phyloP scores from a whole-genome alignment of 129 eudicot genomes.

The Deinandra increscens region DNA sequence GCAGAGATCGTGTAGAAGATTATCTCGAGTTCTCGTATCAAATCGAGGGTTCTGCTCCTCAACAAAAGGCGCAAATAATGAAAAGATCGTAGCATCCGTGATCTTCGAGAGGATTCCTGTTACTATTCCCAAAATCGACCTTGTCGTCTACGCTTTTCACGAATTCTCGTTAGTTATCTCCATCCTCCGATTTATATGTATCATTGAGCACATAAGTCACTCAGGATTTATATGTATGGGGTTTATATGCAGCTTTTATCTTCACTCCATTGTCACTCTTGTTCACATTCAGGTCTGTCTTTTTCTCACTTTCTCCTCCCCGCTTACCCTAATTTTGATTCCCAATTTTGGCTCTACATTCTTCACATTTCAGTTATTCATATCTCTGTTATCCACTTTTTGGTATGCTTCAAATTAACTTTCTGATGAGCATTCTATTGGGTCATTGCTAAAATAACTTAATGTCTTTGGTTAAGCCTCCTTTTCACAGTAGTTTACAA shows the following conservation, averaged over 20 bases:
- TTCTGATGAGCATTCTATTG: not conserved
- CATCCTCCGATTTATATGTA: not conserved
- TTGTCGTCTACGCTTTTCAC: conserved; percentile 78
- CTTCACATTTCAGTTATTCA: not conserved
- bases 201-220: too few species aligned
- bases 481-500: too few species aligned
- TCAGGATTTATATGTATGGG: too few species aligned
- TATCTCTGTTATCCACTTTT: not conserved
- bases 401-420: not conserved
- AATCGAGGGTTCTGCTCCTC: conserved; percentile 11
- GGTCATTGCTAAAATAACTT: not conserved
- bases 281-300: conserved; percentile 23
- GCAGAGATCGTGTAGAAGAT: conserved; percentile 33
- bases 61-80: too few species aligned
- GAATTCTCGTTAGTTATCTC: conserved; percentile 77
- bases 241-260: not conserved
- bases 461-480: too few species aligned
- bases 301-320: not conserved
- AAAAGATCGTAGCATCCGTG: conserved; percentile 84
- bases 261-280: conserved; percentile 9
- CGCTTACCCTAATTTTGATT: not conserved
- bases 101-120: conserved; percentile 92
- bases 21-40: conserved; percentile 23
- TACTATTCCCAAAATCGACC: conserved; percentile 81
- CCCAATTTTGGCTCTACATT: not conserved